phyloP scores from a whole-genome alignment of 2,329 filamentous ascomycete genomes.

The Neospermospora avenae region DNA sequence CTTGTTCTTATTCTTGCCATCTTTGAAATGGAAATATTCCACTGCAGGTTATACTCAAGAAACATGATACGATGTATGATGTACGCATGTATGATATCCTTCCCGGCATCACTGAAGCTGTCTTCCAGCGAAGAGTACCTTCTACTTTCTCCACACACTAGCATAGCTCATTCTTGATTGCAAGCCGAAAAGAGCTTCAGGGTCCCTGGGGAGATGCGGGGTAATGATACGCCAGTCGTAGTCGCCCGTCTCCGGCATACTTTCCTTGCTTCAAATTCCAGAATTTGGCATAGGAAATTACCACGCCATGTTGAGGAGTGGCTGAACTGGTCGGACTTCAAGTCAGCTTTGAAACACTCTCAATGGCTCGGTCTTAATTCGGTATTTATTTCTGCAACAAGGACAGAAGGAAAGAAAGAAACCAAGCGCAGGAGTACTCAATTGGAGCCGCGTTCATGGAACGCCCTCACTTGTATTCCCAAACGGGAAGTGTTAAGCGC shows the following conservation, averaged over 20 bases:
- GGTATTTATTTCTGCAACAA: background rate
- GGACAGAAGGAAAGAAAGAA: slow-evolving; percentile 1
- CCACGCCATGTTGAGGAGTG: background rate
- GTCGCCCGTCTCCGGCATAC: background rate
- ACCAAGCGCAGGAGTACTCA: no score
- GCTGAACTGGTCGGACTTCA: background rate
- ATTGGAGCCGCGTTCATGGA: no score
- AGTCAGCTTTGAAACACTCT: background rate
- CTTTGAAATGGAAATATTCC: no score
- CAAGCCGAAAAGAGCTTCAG: background rate
- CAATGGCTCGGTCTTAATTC: background rate
- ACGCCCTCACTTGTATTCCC: no score
- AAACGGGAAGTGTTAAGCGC: no score
- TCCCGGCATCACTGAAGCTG: background rate
- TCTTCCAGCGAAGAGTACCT: background rate
- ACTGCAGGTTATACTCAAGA: no score
- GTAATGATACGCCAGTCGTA: background rate
- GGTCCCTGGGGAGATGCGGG: background rate
- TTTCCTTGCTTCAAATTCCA: background rate
- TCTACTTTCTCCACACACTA: background rate
- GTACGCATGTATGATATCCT: background rate
- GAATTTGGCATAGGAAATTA: background rate
- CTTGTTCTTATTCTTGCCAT: background rate
- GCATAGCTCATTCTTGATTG: background rate
- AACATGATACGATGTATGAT: no score